Evolutionary conservation across 1,139 yeast species (phyloP).

Genomic region (Tardiomyces blankii): DNA sequence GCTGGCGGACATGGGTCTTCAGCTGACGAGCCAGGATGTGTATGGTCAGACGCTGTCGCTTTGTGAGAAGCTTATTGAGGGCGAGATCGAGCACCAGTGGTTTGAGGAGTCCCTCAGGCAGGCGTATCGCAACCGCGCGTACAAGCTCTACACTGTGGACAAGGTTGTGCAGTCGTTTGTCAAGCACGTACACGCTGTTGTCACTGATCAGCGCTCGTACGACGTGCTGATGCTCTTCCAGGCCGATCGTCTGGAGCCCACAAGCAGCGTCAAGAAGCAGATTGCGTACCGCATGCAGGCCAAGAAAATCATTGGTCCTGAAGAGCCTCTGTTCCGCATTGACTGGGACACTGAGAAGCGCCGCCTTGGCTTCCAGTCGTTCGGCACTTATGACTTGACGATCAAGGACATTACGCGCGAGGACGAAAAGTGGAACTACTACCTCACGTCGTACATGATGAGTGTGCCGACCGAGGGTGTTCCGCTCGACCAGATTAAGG

Average conservation of each 20-base stretch:
- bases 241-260: slow-evolving; percentile 51
- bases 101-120: slow-evolving; percentile 93
- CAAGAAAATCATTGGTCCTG: slow-evolving; percentile 66
- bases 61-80: slow-evolving; percentile 72
- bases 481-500: slow-evolving; percentile 43
- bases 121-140: slow-evolving; percentile 89
- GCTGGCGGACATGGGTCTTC: slow-evolving; percentile 68
- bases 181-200: slow-evolving; percentile 73
- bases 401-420: slow-evolving; percentile 63
- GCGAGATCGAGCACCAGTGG: slow-evolving; percentile 89
- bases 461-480: slow-evolving; percentile 97
- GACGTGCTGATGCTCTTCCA: slow-evolving; percentile 78
- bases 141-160: slow-evolving; percentile 84
- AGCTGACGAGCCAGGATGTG: slow-evolving; percentile 59
- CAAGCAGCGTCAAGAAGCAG: slow-evolving; percentile 67
- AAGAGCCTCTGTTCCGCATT: slow-evolving; percentile 88
- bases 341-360: slow-evolving; percentile 47
- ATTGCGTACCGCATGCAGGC: slow-evolving; percentile 84
- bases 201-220: slow-evolving; percentile 72
- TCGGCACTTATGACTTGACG: slow-evolving; percentile 67
- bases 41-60: slow-evolving; percentile 66
- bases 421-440: slow-evolving; percentile 85
- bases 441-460: slow-evolving; percentile 84
- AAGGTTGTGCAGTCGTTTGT: slow-evolving; percentile 85
- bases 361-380: slow-evolving; percentile 65